phyloP scores from a whole-genome alignment of 345 rosid species.

The Cardiospermum halicacabum region DNA sequence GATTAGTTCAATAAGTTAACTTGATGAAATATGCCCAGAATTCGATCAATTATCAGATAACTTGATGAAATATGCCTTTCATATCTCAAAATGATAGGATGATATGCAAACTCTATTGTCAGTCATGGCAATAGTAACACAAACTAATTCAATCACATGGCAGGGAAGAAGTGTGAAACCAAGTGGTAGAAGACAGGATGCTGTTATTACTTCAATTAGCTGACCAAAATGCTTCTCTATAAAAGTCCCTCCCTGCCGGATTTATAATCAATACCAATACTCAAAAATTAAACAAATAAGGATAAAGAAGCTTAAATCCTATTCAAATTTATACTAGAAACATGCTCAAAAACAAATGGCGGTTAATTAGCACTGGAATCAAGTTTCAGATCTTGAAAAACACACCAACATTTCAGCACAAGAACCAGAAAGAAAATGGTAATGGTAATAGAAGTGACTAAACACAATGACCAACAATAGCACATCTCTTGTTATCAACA shows the following conservation, averaged over 20 bases:
- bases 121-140: neutral
- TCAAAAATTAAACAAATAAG: conserved; percentile 5
- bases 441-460: too few relatives aligned
- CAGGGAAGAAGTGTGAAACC: conserved; percentile 80
- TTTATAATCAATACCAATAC: conserved; percentile 13
- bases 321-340: too few relatives aligned
- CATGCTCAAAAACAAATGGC: too few relatives aligned
- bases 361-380: too few relatives aligned
- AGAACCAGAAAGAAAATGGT: too few relatives aligned
- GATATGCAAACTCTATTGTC: neutral
- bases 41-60: neutral
- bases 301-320: conserved; percentile 15
- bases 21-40: neutral
- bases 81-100: neutral
- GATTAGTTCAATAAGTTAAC: neutral
- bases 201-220: conserved; percentile 78
- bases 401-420: too few relatives aligned
- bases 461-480: too few relatives aligned
- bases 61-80: neutral
- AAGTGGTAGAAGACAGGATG: conserved; percentile 76
- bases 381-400: too few relatives aligned
- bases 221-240: conserved; percentile 87
- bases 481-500: too few relatives aligned
- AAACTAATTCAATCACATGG: conserved; percentile 50
- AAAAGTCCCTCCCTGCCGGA: conserved; percentile 73